phyloP scores from a whole-genome alignment of 2,329 filamentous ascomycete species.

The Aspergillus spinulosporus region DNA sequence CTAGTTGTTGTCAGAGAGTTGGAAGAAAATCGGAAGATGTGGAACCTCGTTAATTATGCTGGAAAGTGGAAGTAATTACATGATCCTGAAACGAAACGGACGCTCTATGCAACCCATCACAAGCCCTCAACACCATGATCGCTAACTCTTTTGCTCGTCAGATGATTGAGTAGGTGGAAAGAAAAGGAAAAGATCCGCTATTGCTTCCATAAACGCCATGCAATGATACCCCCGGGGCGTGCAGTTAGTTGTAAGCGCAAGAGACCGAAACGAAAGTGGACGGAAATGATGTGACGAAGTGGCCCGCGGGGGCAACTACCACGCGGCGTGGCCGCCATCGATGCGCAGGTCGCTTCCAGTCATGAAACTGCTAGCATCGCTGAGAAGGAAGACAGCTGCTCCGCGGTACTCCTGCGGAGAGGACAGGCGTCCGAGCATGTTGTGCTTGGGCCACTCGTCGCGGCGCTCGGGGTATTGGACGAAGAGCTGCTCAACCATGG shows the following conservation, averaged over 20 bases:
- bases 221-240: neutral
- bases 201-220: slow-evolving; percentile 7
- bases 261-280: neutral
- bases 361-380: slow-evolving; percentile 56
- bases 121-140: slow-evolving; percentile 11
- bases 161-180: slow-evolving; percentile 1
- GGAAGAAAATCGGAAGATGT: neutral
- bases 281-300: neutral
- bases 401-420: slow-evolving; percentile 68
- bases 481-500: slow-evolving; percentile 48
- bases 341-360: slow-evolving; percentile 57
- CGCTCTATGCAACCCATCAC: slow-evolving; percentile 15
- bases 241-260: neutral
- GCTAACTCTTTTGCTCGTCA: slow-evolving; percentile 5
- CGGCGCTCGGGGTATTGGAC: slow-evolving; percentile 74
- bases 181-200: neutral
- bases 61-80: slow-evolving; percentile 10
- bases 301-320: slow-evolving; percentile 39
- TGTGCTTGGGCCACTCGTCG: slow-evolving; percentile 76
- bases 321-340: slow-evolving; percentile 56
- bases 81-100: slow-evolving; percentile 6
- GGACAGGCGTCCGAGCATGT: slow-evolving; percentile 75
- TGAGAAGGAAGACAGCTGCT: slow-evolving; percentile 49
- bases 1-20: slow-evolving; percentile 7
- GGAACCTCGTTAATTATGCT: neutral